A percentile compares a stretch with the other conserved stretches of the same genome.
Conservation (phyloP, 2,329 filamentous ascomycete genomes). For the Phoma sp. region DNA sequence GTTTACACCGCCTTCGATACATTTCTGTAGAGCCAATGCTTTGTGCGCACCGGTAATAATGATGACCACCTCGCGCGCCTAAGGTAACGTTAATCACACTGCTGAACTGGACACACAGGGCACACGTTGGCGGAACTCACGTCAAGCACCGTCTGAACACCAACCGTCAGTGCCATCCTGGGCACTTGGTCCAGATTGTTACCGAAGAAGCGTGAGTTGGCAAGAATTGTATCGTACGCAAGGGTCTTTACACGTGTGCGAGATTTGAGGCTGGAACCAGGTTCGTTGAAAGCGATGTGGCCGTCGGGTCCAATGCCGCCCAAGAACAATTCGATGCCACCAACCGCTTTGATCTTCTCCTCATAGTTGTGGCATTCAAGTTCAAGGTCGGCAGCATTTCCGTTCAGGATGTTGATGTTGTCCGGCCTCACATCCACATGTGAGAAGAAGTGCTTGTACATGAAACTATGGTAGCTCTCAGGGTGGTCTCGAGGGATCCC, state of each 20-base stretch:
- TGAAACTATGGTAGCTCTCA: constrained; percentile 88
- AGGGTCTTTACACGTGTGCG: constrained; percentile 85
- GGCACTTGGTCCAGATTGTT: constrained; percentile 77
- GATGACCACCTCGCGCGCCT: constrained; percentile 78
- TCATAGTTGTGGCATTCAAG: constrained; percentile 82
- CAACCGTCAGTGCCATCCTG: constrained; percentile 82
- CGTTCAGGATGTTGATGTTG: constrained; percentile 85
- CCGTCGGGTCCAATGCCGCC: constrained; percentile 86
- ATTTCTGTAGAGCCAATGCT: constrained; percentile 77
- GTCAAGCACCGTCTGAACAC: constrained; percentile 82
- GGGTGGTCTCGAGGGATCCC: constrained; percentile 81
- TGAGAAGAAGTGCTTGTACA: constrained; percentile 92
- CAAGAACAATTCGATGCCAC: constrained; percentile 85
- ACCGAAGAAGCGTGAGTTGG: constrained; percentile 83
- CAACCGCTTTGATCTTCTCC: constrained; percentile 72
- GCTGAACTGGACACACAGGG: constrained; percentile 9
- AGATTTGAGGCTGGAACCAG: constrained; percentile 77
- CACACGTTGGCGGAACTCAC: constrained; percentile 37
- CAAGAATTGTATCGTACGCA: constrained; percentile 84
- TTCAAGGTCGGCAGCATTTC: constrained; percentile 76
- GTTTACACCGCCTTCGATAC: constrained; percentile 81
- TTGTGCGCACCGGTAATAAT: constrained; percentile 85
- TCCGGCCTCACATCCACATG: constrained; percentile 80
- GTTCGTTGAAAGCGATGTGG: constrained; percentile 91
- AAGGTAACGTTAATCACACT: constrained; percentile 20